Conservation (phyloP, 192 early-diverging fungal species). For the Jimgerdemannia lactiflua region DNA sequence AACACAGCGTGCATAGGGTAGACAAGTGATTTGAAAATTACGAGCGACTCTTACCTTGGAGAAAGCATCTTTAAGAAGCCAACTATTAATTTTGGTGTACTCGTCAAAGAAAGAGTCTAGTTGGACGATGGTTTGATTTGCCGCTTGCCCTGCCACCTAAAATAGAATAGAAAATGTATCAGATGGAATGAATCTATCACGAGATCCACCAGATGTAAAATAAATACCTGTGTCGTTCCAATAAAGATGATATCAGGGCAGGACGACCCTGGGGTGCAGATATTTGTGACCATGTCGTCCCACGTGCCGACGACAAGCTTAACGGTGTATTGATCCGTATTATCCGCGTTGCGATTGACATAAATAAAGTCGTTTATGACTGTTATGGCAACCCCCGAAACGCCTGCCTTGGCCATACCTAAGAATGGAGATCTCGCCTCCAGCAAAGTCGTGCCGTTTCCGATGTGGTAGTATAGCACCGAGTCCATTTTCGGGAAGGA, state of each 20-base stretch:
- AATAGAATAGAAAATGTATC: not conserved
- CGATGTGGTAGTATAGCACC: conserved; percentile 8
- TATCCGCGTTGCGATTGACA: conserved; percentile 5
- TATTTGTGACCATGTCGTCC: not conserved
- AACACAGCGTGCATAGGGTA: no score
- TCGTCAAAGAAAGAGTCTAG: conserved; percentile 9
- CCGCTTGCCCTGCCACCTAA: conserved; percentile 10
- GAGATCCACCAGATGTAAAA: not conserved
- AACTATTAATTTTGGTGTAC: conserved; percentile 4
- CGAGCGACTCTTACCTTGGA: conserved; percentile 1
- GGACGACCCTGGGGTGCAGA: not conserved
- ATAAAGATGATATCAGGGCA: conserved; percentile 15
- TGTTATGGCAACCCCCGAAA: not conserved
- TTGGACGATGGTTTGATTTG: conserved; percentile 4
- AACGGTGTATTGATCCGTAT: conserved; percentile 4
- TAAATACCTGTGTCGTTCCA: conserved; percentile 11
- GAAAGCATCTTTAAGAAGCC: conserved; percentile 6
- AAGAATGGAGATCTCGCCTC: conserved; percentile 10
- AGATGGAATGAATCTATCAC: not conserved
- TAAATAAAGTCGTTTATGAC: conserved; percentile 7
- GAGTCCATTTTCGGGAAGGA: not conserved
- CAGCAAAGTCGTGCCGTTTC: conserved; percentile 1
- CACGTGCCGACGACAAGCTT: conserved; percentile 9
- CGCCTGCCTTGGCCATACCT: not conserved
- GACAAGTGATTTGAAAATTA: not conserved